phyloP scores from a whole-genome alignment of 352 stramenopile genomes.

The Pythium periplocum region DNA sequence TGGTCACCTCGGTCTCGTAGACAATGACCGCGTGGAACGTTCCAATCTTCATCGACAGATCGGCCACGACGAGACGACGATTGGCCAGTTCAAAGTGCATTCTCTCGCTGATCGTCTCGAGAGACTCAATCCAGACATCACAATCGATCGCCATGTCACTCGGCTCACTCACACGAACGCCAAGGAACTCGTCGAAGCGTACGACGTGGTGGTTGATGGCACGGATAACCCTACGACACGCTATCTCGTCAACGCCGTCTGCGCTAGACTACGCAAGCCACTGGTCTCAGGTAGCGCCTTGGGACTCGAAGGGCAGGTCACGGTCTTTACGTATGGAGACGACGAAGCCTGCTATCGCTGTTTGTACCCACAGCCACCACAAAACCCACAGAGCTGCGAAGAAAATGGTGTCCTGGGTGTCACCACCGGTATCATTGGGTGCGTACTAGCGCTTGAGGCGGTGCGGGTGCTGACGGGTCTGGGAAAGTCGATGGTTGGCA shows the following conservation, averaged over 20 bases:
- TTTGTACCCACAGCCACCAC: constrained; percentile 89
- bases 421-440: constrained; percentile 92
- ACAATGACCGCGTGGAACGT: constrained; percentile 93
- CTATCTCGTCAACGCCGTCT: constrained; percentile 96
- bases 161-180: constrained; percentile 81
- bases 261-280: constrained; percentile 72
- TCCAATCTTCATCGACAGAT: constrained; percentile 98
- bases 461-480: constrained; percentile 88
- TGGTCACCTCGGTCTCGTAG: constrained; percentile 90
- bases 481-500: constrained; percentile 46
- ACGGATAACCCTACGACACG: constrained; percentile 95
- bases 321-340: constrained; percentile 89
- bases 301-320: constrained; percentile 95
- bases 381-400: constrained; percentile 79
- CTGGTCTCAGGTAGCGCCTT: constrained; percentile 95
- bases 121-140: constrained; percentile 81
- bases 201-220: constrained; percentile 93
- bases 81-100: constrained; percentile 87
- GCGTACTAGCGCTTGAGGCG: constrained; percentile 91
- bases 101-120: constrained; percentile 63
- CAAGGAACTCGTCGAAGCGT: constrained; percentile 53
- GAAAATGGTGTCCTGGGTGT: constrained; percentile 97
- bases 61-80: constrained; percentile 83
- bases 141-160: constrained; percentile 32
- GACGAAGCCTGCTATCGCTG: constrained; percentile 93